A percentile compares a stretch with the other conserved stretches of the same genome.
These are phyloP conservation scores for Puccinia hordei DNA, from an alignment of 1,284 basidiomycete species.

Conservation along the genomic window DNA sequence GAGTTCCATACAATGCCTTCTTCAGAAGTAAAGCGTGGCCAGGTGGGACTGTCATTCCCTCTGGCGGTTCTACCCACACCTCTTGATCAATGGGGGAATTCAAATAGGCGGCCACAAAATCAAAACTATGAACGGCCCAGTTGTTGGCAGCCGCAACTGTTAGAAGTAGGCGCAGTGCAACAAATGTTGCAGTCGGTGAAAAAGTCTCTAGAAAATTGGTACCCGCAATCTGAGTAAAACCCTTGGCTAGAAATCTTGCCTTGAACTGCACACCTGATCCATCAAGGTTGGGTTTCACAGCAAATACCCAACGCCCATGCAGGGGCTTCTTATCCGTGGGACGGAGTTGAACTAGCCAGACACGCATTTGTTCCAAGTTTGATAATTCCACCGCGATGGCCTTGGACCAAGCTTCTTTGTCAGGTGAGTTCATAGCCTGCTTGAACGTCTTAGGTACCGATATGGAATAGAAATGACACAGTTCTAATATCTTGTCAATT, in stretches of 20 bases:
- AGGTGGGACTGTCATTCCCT: too few relatives aligned
- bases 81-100: too few relatives aligned
- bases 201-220: conserved; percentile 2
- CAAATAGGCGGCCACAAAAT: too few relatives aligned
- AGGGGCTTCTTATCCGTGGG: too few relatives aligned
- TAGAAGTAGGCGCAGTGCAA: background rate
- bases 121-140: too few relatives aligned
- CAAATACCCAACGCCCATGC: conserved; percentile 39
- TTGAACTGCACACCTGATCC: background rate
- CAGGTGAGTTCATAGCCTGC: too few relatives aligned
- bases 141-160: conserved; percentile 6
- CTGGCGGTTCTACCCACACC: too few relatives aligned
- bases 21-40: too few relatives aligned
- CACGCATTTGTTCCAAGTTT: conserved; percentile 4
- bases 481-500: background rate
- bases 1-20: too few relatives aligned
- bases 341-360: background rate
- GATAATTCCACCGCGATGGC: background rate
- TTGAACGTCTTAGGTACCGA: background rate
- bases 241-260: conserved; percentile 21
- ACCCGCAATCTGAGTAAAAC: background rate
- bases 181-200: conserved; percentile 37
- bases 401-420: too few relatives aligned
- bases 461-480: background rate
- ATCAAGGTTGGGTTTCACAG: conserved; percentile 12